A percentile compares a stretch with the other conserved stretches of the same genome.
Evolutionary conservation across 352 stramenopile genomes (phyloP).

Genomic region (Globisporangium viniferum): DNA sequence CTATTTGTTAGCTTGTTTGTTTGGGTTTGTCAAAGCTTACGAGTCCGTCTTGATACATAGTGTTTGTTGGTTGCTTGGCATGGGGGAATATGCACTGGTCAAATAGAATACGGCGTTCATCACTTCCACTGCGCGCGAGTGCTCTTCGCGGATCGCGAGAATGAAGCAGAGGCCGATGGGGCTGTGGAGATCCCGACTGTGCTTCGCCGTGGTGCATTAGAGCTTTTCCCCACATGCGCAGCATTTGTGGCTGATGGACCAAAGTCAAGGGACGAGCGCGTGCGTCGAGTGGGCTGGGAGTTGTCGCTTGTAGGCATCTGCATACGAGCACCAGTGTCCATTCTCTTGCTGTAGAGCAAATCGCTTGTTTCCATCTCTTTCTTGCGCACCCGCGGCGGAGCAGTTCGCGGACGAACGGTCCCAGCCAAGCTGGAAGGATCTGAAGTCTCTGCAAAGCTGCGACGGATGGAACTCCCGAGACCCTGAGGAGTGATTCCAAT

Average conservation of each 20-base stretch:
- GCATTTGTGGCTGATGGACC: slow-evolving; percentile 1
- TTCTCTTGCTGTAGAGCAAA: slow-evolving; percentile 39
- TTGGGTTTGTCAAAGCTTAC: not conserved
- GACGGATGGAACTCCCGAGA: slow-evolving; percentile 11
- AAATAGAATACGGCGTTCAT: not conserved
- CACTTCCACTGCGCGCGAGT: slow-evolving; percentile 54
- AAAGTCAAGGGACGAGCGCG: slow-evolving; percentile 35
- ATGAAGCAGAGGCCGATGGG: slow-evolving; percentile 8
- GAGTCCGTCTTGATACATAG: not conserved
- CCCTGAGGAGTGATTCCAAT: not conserved
- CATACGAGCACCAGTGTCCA: slow-evolving; percentile 25
- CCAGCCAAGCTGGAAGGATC: slow-evolving; percentile 5
- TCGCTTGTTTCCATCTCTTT: slow-evolving; percentile 43
- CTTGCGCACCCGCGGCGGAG: slow-evolving; percentile 33
- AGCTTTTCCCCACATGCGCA: not conserved
- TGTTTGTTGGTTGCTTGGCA: not conserved
- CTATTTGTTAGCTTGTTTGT: not conserved
- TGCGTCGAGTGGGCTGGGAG: slow-evolving; percentile 23
- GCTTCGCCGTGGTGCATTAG: slow-evolving; percentile 4
- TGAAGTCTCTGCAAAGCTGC: slow-evolving; percentile 4
- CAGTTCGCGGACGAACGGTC: slow-evolving; percentile 33
- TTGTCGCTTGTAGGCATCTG: slow-evolving; percentile 23
- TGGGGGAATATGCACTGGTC: not conserved
- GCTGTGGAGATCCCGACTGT: slow-evolving; percentile 5
- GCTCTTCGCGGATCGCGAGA: slow-evolving; percentile 21